Percentiles rank a stretch among this genome's conserved stretches.
These are phyloP conservation scores for Toxoplasma gondii DNA, from an alignment of 169 alveolate species.

Conservation along the genomic window DNA sequence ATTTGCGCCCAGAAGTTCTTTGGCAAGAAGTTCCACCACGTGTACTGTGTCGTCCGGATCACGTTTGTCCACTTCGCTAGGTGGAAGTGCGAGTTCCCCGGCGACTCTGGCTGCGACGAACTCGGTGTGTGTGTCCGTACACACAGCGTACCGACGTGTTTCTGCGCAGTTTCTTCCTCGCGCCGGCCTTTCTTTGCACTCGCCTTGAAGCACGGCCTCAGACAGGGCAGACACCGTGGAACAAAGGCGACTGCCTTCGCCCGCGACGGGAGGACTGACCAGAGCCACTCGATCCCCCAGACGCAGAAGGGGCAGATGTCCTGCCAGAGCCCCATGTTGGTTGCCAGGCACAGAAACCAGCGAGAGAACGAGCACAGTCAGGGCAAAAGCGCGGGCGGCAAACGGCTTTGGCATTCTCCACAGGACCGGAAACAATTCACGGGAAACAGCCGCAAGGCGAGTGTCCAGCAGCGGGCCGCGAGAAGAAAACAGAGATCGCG, in stretches of 20 bases:
- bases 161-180: background rate
- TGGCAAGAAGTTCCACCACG: slow-evolving; percentile 69
- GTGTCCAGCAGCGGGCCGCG: too few species aligned
- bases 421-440: background rate
- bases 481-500: too few species aligned
- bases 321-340: slow-evolving; percentile 62
- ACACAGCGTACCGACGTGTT: background rate
- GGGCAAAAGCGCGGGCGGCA: too few species aligned
- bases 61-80: slow-evolving; percentile 59
- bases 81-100: slow-evolving; percentile 40
- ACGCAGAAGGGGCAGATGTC: slow-evolving; percentile 50
- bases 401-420: background rate
- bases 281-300: slow-evolving; percentile 64
- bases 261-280: slow-evolving; percentile 38
- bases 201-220: background rate
- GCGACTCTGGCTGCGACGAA: slow-evolving; percentile 39
- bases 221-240: background rate
- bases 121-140: slow-evolving; percentile 46
- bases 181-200: background rate
- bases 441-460: background rate
- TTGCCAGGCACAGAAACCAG: background rate
- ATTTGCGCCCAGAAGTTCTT: slow-evolving; percentile 66
- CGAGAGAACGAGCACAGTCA: background rate
- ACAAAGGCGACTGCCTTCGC: background rate
- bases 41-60: slow-evolving; percentile 70